Evolutionary conservation across 202 grass and related monocot species (phyloP), one percentile per base, ranked within the genome.

Genomic region (Cymbopogon flexuosus): DNA sequence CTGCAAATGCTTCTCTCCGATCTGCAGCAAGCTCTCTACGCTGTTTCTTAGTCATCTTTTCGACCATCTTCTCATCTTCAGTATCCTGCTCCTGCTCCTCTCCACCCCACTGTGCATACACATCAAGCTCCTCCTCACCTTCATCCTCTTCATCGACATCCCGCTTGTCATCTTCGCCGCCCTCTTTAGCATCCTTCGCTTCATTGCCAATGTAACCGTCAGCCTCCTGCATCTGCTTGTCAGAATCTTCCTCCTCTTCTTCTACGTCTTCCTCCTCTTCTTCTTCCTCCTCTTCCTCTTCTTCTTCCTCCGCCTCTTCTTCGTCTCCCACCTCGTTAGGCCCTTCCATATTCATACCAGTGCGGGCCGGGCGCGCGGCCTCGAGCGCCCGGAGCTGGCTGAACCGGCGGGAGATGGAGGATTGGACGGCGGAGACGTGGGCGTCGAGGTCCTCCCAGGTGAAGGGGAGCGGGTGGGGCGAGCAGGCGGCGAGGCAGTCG

Each of bases 401-500:
- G 16, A 72, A 39, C 45, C 65, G 77, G 36, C 41, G 45, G 10
- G 77, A 54, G 56, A 81, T 76, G 10, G 77, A 81, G 42, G 70
- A 75, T 15, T 84, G 81, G 56, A 88, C 72, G 10, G 63, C 43
- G 42, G 81, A 88, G 76, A 88, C 52, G 70, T 84, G 82, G n/a
- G 63, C 34, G 64, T 84, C 87, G 34, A 88, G 70, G 37, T 70
- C 81, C 6, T 9, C 81, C 87, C 82, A 88, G 8, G 56, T 7
- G 81, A 88, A 81, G n/a, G 81, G 81, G 57, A 88, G 63, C 9
- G 81, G 86, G 76, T 57, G 58, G 43, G 77, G 71, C 43, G 81
- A 81, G 64, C 70, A 84, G 71, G 81, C 81, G 5, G 64, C 70
- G 77, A 88, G 77, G 72, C 60, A 60, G 49, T 82, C 77, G 60